A percentile compares a stretch with the other conserved stretches of the same genome.
Conservation (phyloP, 148 eudicot genomes). For the Rhododendron mucronatum region DNA sequence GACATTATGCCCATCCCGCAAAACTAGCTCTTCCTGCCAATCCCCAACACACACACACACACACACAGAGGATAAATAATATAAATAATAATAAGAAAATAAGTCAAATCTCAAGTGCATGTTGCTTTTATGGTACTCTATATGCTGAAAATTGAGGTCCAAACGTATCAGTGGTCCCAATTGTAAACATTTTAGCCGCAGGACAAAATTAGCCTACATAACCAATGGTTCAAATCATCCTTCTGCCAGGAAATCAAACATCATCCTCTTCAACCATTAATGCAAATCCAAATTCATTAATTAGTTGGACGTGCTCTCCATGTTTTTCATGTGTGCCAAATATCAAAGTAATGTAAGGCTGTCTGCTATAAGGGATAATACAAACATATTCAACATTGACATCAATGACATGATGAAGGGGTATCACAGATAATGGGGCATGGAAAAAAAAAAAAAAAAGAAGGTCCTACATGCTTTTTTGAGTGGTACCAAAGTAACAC, state of each 20-base stretch:
- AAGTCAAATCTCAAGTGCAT: not conserved
- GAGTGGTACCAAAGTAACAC: not conserved
- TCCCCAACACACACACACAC: no score
- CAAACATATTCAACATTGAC: not conserved
- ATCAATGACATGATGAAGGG: not conserved
- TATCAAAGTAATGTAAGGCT: not conserved
- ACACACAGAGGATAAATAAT: not conserved
- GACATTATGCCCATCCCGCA: not conserved
- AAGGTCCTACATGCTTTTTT: not conserved
- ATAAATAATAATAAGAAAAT: not conserved
- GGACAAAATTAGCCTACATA: not conserved
- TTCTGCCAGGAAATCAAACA: not conserved
- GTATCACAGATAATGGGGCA: not conserved
- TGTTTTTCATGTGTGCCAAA: not conserved
- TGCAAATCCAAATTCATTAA: not conserved
- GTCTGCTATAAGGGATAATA: not conserved
- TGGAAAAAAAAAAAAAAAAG: not conserved
- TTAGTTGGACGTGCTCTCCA: not conserved
- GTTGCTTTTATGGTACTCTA: not conserved
- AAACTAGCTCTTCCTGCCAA: not conserved
- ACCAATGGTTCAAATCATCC: not conserved
- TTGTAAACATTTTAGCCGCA: not conserved
- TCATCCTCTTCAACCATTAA: not conserved
- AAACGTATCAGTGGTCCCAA: not conserved
- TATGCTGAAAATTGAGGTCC: not conserved